Conservation (phyloP, 2,329 filamentous ascomycete species). For the Apiospora phragmitis region DNA sequence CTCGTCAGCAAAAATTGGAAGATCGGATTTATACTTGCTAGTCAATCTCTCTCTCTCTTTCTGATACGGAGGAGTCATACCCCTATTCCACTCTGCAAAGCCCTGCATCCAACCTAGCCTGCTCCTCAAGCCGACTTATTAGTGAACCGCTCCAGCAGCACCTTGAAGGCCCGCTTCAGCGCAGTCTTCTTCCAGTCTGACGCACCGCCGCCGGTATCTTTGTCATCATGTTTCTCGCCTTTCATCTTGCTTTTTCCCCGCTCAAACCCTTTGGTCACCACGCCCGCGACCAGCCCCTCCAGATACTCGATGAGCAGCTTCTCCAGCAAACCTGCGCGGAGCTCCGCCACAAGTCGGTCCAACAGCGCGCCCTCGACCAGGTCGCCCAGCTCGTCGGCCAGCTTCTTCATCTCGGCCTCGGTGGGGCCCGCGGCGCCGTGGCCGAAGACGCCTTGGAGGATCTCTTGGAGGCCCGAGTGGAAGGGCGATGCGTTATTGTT, state of each 20-base stretch:
- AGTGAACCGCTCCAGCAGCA: background rate
- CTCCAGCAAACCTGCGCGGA: conserved; percentile 12
- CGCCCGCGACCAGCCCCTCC: conserved; percentile 9
- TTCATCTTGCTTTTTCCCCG: background rate
- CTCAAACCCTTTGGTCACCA: background rate
- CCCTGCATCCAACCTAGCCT: background rate
- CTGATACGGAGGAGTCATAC: background rate
- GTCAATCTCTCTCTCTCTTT: background rate
- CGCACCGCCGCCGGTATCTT: background rate
- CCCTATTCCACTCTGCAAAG: too few relatives aligned
- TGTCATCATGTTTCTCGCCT: background rate
- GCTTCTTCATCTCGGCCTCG: background rate
- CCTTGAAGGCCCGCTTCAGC: conserved; percentile 9
- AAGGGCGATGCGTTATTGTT: background rate
- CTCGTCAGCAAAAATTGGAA: background rate
- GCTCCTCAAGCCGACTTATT: background rate
- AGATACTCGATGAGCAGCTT: conserved; percentile 12
- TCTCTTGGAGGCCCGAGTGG: conserved; percentile 10
- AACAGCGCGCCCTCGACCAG: conserved; percentile 11
- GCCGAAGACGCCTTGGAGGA: conserved; percentile 13
- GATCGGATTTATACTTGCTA: background rate
- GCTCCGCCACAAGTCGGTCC: conserved; percentile 10
- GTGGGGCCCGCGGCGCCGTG: conserved; percentile 10
- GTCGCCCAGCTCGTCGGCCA: conserved; percentile 7
- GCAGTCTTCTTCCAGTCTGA: conserved; percentile 13